These are phyloP conservation scores for Tulasnella calospora DNA, from an alignment of 768 basidiomycete species.

Conservation along the genomic window DNA sequence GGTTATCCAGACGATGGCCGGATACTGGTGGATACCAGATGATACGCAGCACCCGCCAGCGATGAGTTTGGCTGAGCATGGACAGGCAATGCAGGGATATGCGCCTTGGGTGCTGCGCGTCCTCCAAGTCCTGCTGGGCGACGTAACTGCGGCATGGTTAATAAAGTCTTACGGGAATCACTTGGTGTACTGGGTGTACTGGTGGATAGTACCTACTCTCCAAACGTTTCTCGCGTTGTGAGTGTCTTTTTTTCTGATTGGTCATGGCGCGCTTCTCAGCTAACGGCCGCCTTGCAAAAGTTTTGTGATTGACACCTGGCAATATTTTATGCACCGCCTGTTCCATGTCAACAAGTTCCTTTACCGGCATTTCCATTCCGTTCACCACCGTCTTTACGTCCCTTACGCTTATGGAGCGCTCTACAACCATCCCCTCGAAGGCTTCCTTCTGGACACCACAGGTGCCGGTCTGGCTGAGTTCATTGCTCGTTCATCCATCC, in stretches of 20 bases:
- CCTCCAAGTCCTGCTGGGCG: constrained; percentile 42
- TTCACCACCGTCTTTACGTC: constrained; percentile 93
- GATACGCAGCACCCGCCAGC: constrained; percentile 22
- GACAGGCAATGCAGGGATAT: constrained; percentile 41
- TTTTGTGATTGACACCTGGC: constrained; percentile 95
- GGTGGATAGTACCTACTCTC: constrained; percentile 80
- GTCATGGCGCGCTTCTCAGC: constrained; percentile 15
- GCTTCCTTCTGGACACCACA: constrained; percentile 79
- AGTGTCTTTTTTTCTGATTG: constrained; percentile 38
- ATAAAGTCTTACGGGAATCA: constrained; percentile 39
- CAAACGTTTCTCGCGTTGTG: constrained; percentile 81
- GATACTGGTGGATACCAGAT: constrained; percentile 59
- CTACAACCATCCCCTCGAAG: constrained; percentile 97
- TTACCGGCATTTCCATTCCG: constrained; percentile 86
- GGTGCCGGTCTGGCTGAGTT: constrained; percentile 76
- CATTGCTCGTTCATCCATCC: constrained; percentile 59
- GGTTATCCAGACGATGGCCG: constrained; percentile 71
- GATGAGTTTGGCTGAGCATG: constrained; percentile 32
- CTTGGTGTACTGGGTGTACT: constrained; percentile 68
- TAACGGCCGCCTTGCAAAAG: constrained; percentile 40
- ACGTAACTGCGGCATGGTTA: constrained; percentile 39
- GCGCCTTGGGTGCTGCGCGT: constrained; percentile 40
- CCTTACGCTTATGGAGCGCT: constrained; percentile 95
- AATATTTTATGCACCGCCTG: constrained; percentile 89
- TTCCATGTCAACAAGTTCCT: constrained; percentile 90